Conservation (phyloP, 768 basidiomycete genomes). For the Tubosaeta brunneosetosa region DNA sequence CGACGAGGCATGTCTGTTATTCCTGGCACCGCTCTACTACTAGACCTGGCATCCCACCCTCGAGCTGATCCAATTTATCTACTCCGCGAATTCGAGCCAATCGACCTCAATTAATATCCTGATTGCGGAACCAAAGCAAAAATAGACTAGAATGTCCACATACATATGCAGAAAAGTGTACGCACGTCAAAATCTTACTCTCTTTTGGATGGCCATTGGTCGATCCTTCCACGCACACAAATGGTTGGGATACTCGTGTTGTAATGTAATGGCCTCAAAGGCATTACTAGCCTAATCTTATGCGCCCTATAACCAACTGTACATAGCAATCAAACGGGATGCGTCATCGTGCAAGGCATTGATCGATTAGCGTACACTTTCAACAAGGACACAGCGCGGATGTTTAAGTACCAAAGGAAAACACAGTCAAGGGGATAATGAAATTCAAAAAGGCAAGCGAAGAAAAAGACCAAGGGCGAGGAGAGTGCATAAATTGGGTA, state of each 20-base stretch:
- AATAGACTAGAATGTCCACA: neutral
- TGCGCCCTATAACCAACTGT: conserved; percentile 18
- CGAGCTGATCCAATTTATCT: neutral
- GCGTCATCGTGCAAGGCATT: conserved; percentile 16
- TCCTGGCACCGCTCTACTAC: no score
- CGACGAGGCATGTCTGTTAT: no score
- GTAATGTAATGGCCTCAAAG: conserved; percentile 21
- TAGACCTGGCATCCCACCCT: neutral
- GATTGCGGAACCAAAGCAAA: neutral
- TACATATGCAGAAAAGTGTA: neutral
- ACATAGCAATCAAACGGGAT: conserved; percentile 23
- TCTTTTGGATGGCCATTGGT: neutral
- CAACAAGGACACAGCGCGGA: conserved; percentile 22
- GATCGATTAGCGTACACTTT: conserved; percentile 32
- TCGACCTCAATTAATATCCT: conserved; percentile 4
- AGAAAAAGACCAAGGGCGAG: conserved; percentile 11
- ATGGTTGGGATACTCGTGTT: conserved; percentile 7
- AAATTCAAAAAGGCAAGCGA: conserved; percentile 12
- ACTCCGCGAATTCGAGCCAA: conserved; percentile 18
- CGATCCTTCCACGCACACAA: neutral
- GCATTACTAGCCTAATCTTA: conserved; percentile 14
- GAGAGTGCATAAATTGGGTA: conserved; percentile 25
- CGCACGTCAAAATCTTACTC: neutral
- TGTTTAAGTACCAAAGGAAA: conserved; percentile 25
- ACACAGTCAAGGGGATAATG: conserved; percentile 14